Evolutionary conservation across 805 yeast species (phyloP).

Genomic region (Ogataea thermomethanolica): DNA sequence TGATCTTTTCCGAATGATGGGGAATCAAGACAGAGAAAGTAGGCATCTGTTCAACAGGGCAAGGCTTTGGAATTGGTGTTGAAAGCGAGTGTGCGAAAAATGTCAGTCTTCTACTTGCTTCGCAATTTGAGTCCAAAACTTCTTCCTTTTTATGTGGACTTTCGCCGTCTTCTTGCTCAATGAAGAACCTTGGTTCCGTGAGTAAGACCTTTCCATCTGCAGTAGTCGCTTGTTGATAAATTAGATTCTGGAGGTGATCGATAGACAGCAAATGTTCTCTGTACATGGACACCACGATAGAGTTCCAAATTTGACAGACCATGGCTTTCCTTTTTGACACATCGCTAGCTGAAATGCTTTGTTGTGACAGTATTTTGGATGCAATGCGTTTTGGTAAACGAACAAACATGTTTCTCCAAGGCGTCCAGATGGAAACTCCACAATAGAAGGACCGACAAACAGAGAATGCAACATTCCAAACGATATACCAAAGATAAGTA

Average conservation of each 20-base stretch:
- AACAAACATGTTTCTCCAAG: constrained; percentile 80
- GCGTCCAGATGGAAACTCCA: constrained; percentile 84
- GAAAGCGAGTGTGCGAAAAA: constrained; percentile 89
- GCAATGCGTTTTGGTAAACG: constrained; percentile 72
- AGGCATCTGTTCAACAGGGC: constrained; percentile 68
- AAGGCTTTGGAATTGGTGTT: constrained; percentile 77
- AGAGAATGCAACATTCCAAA: constrained; percentile 74
- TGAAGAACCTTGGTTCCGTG: constrained; percentile 73
- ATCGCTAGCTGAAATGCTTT: constrained; percentile 29
- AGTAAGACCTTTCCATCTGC: constrained; percentile 40
- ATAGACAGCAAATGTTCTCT: constrained; percentile 72
- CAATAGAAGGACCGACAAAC: constrained; percentile 61
- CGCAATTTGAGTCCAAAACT: constrained; percentile 61
- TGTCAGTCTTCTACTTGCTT: constrained; percentile 78
- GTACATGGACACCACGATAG: constrained; percentile 78
- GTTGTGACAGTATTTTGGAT: constrained; percentile 59
- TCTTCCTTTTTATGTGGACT: constrained; percentile 40
- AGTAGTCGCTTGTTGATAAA: constrained; percentile 48
- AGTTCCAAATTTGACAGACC: constrained; percentile 77
- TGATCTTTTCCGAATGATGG: constrained; percentile 80
- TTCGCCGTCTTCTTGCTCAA: constrained; percentile 73
- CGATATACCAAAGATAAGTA: constrained; percentile 81
- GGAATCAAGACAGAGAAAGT: constrained; percentile 82
- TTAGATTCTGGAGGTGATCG: constrained; percentile 65
- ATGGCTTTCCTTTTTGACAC: constrained; percentile 46